A percentile compares a stretch with the other conserved stretches of the same genome.
These are phyloP conservation scores for Stereocaulon alpinum DNA, from an alignment of 495 filamentous ascomycete genomes.

Conservation along the genomic window DNA sequence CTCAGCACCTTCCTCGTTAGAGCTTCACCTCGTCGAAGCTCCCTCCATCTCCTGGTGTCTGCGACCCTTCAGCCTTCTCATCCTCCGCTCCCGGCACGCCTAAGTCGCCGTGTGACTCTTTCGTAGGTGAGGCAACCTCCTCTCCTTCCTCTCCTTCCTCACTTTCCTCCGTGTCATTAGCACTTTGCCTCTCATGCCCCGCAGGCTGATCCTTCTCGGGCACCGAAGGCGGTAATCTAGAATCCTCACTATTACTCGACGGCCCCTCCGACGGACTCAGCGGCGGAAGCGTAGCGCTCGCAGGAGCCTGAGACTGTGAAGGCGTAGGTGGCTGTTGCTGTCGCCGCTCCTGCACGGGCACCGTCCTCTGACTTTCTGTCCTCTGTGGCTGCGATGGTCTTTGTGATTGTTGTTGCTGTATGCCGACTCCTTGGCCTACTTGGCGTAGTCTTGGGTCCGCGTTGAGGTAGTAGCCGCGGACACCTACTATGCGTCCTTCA, in stretches of 20 bases:
- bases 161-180: background rate
- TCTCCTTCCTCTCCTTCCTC: background rate
- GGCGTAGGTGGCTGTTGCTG: constrained; percentile 7
- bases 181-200: background rate
- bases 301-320: background rate
- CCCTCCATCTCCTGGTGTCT: constrained; percentile 7
- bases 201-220: constrained; percentile 17
- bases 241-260: background rate
- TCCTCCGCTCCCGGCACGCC: background rate
- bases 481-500: constrained; percentile 86
- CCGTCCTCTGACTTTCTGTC: constrained; percentile 28
- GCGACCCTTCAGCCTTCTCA: constrained; percentile 6
- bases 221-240: constrained; percentile 7
- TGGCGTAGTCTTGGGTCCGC: constrained; percentile 62
- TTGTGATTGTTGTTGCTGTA: constrained; percentile 19
- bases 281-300: background rate
- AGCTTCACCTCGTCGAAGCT: constrained; percentile 16
- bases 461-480: constrained; percentile 90
- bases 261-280: background rate
- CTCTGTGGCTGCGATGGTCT: constrained; percentile 26
- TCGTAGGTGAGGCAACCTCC: background rate
- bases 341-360: constrained; percentile 5
- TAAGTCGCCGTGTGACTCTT: background rate
- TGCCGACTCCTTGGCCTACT: constrained; percentile 35
- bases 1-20: too few species aligned